These are phyloP conservation scores for Ceratorhiza oryzae-sativae DNA, from an alignment of 1,284 basidiomycete species.

Conservation along the genomic window DNA sequence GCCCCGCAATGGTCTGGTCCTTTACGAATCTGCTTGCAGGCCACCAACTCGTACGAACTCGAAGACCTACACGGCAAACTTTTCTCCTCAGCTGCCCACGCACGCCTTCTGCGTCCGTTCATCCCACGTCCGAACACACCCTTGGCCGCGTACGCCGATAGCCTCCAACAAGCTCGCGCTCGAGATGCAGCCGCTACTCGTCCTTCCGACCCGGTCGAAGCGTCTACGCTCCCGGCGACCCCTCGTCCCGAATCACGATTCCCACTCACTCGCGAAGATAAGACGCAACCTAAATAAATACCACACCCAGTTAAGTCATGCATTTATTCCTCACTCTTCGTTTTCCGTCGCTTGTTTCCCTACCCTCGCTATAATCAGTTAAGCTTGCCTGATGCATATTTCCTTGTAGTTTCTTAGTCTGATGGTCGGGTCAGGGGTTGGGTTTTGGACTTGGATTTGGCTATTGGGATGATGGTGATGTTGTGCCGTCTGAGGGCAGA, in stretches of 20 bases:
- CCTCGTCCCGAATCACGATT: not conserved
- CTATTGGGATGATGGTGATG: not conserved
- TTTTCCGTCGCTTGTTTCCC: too few relatives aligned
- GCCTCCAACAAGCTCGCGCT: not conserved
- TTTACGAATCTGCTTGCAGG: conserved; percentile 1
- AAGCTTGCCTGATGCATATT: too few relatives aligned
- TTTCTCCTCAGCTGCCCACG: not conserved
- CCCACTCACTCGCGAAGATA: not conserved
- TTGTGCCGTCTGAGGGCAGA: not conserved
- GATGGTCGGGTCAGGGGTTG: not conserved
- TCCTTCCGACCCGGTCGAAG: not conserved
- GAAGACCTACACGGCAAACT: conserved; percentile 20
- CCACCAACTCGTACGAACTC: conserved; percentile 35
- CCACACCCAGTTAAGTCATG: too few relatives aligned
- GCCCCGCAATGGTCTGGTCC: conserved; percentile 40
- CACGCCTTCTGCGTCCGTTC: conserved; percentile 2
- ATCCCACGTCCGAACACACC: conserved; percentile 11
- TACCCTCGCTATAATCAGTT: too few relatives aligned
- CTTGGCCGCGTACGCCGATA: not conserved
- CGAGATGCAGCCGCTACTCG: not conserved
- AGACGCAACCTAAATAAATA: conserved; percentile 3
- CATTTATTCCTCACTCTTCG: too few relatives aligned
- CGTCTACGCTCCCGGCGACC: not conserved
- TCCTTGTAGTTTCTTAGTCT: not conserved
- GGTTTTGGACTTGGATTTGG: not conserved